A percentile compares a stretch with the other conserved stretches of the same genome.
phyloP scores from a whole-genome alignment of 2,329 filamentous ascomycete genomes.

The Pseudocercospora eumusae region DNA sequence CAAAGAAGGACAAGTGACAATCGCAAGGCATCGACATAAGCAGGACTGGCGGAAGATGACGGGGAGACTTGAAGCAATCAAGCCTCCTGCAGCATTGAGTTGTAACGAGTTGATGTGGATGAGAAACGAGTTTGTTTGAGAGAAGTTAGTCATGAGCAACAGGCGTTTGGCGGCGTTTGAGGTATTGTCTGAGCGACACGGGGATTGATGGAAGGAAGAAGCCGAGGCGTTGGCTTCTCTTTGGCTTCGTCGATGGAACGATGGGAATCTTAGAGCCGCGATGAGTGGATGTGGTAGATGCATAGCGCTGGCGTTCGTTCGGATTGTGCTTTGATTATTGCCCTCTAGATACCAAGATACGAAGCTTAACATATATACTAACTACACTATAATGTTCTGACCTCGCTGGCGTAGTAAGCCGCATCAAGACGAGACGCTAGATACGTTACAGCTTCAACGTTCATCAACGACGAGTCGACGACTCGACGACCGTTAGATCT shows the following conservation, averaged over 20 bases:
- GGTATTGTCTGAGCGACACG: not conserved
- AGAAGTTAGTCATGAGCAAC: not conserved
- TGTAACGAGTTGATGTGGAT: conserved; percentile 2
- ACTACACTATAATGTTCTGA: not conserved
- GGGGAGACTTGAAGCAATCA: not conserved
- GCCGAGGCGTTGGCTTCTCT: not conserved
- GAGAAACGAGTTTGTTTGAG: not conserved
- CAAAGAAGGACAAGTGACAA: conserved; percentile 50
- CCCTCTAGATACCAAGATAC: conserved; percentile 3
- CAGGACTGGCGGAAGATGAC: not conserved
- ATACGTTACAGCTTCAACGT: not conserved
- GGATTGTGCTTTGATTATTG: not conserved
- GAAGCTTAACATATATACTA: too few relatives aligned
- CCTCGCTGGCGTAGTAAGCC: not conserved
- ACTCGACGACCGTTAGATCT: too few relatives aligned
- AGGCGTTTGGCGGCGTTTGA: not conserved
- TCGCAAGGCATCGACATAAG: conserved; percentile 27
- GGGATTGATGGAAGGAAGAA: not conserved
- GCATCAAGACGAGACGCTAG: not conserved
- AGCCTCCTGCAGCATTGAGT: not conserved
- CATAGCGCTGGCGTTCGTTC: conserved; percentile 4
- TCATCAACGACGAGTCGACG: too few relatives aligned
- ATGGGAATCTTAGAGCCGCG: not conserved
- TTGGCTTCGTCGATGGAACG: not conserved
- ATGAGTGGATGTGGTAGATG: not conserved